Percentiles rank a stretch among this genome's conserved stretches.
phyloP scores from a whole-genome alignment of 202 grass and related monocot species.

The Digitaria exilis region DNA sequence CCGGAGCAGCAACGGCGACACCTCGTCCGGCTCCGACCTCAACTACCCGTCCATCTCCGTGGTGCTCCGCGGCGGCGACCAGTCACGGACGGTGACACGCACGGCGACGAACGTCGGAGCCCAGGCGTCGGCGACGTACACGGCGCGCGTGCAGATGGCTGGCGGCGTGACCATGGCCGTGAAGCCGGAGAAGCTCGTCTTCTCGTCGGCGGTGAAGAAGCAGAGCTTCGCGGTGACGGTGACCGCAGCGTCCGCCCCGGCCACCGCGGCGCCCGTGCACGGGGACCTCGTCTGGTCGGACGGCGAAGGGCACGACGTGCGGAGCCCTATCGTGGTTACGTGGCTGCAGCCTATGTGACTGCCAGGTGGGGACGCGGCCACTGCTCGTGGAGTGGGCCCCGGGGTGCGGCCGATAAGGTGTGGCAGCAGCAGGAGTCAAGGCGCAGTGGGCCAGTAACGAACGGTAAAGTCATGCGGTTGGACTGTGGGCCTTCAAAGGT shows the following conservation, averaged over 20 bases:
- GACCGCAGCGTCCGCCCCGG: neutral
- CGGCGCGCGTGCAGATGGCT: constrained; percentile 56
- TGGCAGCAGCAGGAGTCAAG: constrained; percentile 31
- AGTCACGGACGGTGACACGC: constrained; percentile 61
- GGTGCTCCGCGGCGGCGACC: constrained; percentile 60
- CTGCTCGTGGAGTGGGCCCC: neutral
- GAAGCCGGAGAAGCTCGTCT: constrained; percentile 69
- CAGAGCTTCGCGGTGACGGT: constrained; percentile 79
- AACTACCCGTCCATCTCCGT: constrained; percentile 98
- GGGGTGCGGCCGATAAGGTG: neutral
- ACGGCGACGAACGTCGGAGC: constrained; percentile 77
- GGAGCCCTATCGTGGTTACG: constrained; percentile 80
- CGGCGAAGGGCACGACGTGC: constrained; percentile 64
- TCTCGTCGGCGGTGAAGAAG: constrained; percentile 42
- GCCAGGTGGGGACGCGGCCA: constrained; percentile 9
- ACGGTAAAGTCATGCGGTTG: constrained; percentile 38
- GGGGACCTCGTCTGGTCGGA: constrained; percentile 81
- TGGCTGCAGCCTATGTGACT: constrained; percentile 70
- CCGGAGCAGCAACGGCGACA: constrained; percentile 20
- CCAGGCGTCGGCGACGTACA: constrained; percentile 51
- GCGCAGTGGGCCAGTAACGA: constrained; percentile 41
- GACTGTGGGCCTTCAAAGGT: constrained; percentile 10
- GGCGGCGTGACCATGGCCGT: constrained; percentile 50
- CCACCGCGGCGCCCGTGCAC: constrained; percentile 39
- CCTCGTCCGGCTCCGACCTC: constrained; percentile 67